These are phyloP conservation scores for Cyanodermella asteris DNA, from an alignment of 2,329 filamentous ascomycete genomes.

Conservation along the genomic window DNA sequence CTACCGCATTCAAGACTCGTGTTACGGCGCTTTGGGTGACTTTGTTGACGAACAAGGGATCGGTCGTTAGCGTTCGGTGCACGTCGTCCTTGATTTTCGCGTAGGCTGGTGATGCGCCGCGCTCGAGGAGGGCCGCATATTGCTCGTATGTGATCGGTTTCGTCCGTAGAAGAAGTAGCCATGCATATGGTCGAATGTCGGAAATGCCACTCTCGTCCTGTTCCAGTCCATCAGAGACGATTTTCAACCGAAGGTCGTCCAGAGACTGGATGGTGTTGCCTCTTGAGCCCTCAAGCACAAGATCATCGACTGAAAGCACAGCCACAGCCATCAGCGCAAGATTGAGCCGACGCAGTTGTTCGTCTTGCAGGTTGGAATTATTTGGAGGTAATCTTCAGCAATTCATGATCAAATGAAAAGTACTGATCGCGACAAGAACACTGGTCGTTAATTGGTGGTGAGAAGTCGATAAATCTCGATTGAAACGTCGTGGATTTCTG, in stretches of 20 bases:
- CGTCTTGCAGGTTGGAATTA: no score
- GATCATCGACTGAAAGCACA: constrained; percentile 41
- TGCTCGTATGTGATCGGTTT: constrained; percentile 65
- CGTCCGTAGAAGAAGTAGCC: constrained; percentile 81
- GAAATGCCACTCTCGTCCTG: constrained; percentile 40
- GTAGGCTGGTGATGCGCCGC: constrained; percentile 83
- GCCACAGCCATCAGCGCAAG: constrained; percentile 19
- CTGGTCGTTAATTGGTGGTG: no score
- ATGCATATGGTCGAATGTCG: constrained; percentile 79
- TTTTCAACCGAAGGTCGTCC: constrained; percentile 24
- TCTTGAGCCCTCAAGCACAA: constrained; percentile 61
- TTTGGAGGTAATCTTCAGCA: no score
- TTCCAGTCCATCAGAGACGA: constrained; percentile 27
- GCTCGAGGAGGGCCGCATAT: constrained; percentile 77
- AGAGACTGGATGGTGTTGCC: constrained; percentile 32
- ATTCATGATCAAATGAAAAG: no score
- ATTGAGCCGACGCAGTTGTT: no score
- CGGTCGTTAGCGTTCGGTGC: constrained; percentile 86
- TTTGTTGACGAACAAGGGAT: constrained; percentile 85
- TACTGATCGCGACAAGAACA: no score
- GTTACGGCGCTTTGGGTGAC: constrained; percentile 93
- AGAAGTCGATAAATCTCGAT: no score
- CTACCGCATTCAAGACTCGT: constrained; percentile 79
- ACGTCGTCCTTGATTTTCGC: constrained; percentile 97
- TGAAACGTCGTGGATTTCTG: no score